These are phyloP conservation scores for Candida suzukii DNA, from an alignment of 805 yeast species.

Conservation along the genomic window DNA sequence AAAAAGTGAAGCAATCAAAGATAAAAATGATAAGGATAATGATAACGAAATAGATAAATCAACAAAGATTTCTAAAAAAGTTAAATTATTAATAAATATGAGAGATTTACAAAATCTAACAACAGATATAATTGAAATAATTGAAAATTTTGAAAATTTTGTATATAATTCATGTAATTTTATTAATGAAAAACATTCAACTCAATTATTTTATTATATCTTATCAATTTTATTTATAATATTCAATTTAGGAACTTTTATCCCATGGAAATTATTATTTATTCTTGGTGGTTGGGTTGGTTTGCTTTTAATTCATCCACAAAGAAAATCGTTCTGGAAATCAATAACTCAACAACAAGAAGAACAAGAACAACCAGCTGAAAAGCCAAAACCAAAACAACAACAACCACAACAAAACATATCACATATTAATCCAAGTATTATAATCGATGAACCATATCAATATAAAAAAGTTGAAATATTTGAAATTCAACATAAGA, in stretches of 20 bases:
- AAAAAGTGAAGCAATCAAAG: background rate
- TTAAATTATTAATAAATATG: conserved; percentile 52
- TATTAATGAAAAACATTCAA: conserved; percentile 59
- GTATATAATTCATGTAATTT: conserved; percentile 63
- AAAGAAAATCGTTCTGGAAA: conserved; percentile 14
- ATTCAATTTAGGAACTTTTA: conserved; percentile 38
- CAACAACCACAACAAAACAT: too few relatives aligned
- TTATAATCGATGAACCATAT: conserved; percentile 66
- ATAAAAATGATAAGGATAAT: conserved; percentile 2
- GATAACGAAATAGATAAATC: conserved; percentile 5
- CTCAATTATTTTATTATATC: conserved; percentile 46
- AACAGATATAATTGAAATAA: conserved; percentile 40
- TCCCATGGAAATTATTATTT: conserved; percentile 60
- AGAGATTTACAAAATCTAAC: conserved; percentile 67
- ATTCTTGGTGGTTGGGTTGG: conserved; percentile 52
- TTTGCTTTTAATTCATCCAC: conserved; percentile 55
- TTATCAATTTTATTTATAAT: conserved; percentile 31
- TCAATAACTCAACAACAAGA: background rate
- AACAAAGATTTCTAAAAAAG: conserved; percentile 16
- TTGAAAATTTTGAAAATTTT: conserved; percentile 47
- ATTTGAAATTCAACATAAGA: conserved; percentile 66
- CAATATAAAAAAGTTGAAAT: conserved; percentile 61
- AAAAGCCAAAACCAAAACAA: too few relatives aligned
- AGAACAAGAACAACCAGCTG: background rate
- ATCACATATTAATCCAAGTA: conserved; percentile 16